Evolutionary conservation across 169 alveolate genomes (phyloP).

Genomic region (Theileria sp.): DNA sequence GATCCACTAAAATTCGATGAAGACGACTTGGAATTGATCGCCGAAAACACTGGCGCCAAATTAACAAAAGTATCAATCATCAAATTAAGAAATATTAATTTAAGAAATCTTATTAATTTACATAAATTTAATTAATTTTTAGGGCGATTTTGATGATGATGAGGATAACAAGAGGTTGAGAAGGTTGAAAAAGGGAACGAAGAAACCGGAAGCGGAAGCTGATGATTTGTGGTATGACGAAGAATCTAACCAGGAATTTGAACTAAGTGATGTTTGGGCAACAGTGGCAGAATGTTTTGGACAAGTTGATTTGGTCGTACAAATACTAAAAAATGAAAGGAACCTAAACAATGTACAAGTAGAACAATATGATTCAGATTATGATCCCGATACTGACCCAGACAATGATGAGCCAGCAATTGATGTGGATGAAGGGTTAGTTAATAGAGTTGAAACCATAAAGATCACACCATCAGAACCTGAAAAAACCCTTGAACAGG

Average conservation of each 20-base stretch:
- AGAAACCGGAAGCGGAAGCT: conserved; percentile 3
- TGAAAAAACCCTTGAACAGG: conserved; percentile 1
- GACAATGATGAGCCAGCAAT: neutral
- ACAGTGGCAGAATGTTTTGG: conserved; percentile 68
- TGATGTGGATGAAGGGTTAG: neutral
- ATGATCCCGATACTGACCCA: neutral
- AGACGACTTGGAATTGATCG: conserved; percentile 75
- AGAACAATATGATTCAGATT: conserved; percentile 2
- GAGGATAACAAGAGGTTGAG: conserved; percentile 69
- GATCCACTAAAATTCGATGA: conserved; percentile 76
- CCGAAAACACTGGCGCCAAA: conserved; percentile 75
- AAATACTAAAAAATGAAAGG: conserved; percentile 61
- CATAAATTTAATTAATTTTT: neutral
- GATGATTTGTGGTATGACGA: conserved; percentile 60
- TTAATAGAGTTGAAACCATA: neutral
- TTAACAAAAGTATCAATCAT: neutral
- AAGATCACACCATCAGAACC: conserved; percentile 14
- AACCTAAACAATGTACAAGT: neutral
- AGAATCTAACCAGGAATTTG: conserved; percentile 24
- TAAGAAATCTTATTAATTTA: neutral
- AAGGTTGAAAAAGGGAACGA: conserved; percentile 54
- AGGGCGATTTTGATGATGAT: conserved; percentile 54
- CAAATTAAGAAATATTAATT: neutral
- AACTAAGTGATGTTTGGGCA: conserved; percentile 56
- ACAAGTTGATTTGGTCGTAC: conserved; percentile 50